Evolutionary conservation across 2,329 filamentous ascomycete species (phyloP), one percentile per base, ranked within the genome.

Genomic region (Ambrosiella beaveri): DNA sequence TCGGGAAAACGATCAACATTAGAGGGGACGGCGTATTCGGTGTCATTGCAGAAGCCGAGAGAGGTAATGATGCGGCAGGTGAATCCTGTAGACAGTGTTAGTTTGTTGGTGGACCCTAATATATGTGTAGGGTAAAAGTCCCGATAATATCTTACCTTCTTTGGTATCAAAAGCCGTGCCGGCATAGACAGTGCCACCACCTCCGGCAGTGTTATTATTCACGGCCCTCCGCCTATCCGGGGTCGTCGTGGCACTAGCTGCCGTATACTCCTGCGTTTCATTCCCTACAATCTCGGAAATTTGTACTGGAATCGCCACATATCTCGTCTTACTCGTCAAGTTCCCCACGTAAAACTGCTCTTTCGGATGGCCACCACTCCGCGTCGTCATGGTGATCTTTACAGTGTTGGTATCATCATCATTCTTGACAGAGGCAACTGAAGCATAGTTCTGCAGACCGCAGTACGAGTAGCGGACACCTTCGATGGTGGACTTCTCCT

Each of bases 1-100:
- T 81, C 81, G 57, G 78, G 74, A 63, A 81, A 82, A 51, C 74
- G 79, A 40, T 73, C 70, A 1, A 80, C 75, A 65, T 95, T 95
- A 45, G 85, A 83, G 0, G 93, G 93, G 0, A 96, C 93, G 6
- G 91, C 86, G 67, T 96, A 96, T 55, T 91, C 88, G 53, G 91
- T 85, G 64, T 91, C 81, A 63, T 84, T 79, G 71, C 93, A 98
- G 69, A 97, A 94, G 0, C 82, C 75, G n/a, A 98, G 80, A 66
- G 94, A 84, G 68, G 84, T 90, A 51, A 97, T 76, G 45, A 98
- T 77, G 61, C 85, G 84, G 68, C 93, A 98, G 65, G 90, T 95
- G 61, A 81, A 79, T 60, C 86, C 87, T 81, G 64, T 62, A 61
- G 13, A 35, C 1, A 17, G 5, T 3, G 7, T 12, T 9, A n/a